These are phyloP conservation scores for Macrophomina tecta DNA, from an alignment of 2,329 filamentous ascomycete genomes.

Conservation along the genomic window DNA sequence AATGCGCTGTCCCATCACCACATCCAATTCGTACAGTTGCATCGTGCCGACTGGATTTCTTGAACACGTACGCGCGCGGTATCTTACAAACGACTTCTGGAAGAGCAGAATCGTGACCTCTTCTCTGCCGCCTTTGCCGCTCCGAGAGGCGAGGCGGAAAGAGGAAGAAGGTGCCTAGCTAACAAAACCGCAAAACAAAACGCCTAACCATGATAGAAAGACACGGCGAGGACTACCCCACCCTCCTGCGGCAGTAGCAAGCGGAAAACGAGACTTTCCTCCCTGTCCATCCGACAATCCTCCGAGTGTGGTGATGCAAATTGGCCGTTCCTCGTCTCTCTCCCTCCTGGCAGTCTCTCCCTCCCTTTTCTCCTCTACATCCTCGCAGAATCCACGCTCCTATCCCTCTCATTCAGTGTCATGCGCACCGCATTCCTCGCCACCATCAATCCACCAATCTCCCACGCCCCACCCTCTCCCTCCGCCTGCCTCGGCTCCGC, in stretches of 20 bases:
- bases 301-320: not conserved
- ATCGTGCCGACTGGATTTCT: too few species aligned
- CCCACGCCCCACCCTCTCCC: conserved; percentile 14
- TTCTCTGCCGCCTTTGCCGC: too few species aligned
- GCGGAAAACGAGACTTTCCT: not conserved
- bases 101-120: too few species aligned
- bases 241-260: not conserved
- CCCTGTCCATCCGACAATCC: not conserved
- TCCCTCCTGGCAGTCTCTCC: not conserved
- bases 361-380: conserved; percentile 12
- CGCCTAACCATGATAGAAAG: too few species aligned
- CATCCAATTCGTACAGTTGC: too few species aligned
- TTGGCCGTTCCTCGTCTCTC: not conserved
- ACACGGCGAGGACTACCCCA: too few species aligned
- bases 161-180: too few species aligned
- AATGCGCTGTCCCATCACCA: too few species aligned
- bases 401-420: conserved; percentile 23
- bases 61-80: too few species aligned
- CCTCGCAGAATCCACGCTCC: conserved; percentile 24
- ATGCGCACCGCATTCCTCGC: conserved; percentile 16
- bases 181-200: too few species aligned
- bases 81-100: too few species aligned
- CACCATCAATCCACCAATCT: conserved; percentile 14
- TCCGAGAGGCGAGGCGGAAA: too few species aligned
- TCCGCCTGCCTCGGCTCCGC: not conserved